Evolutionary conservation across 306 rosid species (phyloP).

Genomic region (Cucumis melo): DNA sequence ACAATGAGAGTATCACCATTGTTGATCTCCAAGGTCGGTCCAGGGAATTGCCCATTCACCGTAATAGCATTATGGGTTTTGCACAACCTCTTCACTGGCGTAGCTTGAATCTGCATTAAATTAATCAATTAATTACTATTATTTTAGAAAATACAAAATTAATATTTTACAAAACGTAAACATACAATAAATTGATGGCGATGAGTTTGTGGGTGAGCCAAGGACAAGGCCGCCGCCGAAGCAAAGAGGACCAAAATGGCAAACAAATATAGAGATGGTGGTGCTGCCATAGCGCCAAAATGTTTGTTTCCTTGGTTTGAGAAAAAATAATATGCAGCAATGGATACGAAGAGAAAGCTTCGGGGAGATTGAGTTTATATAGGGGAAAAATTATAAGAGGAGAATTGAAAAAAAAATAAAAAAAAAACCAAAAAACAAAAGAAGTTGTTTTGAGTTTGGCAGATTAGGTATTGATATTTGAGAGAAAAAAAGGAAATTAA

Average conservation of each 20-base stretch:
- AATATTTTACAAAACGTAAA: not conserved
- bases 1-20: constrained; percentile 77
- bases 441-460: constrained; percentile 34
- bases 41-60: constrained; percentile 81
- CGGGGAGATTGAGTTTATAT: not conserved
- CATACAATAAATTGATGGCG: constrained; percentile 70
- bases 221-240: constrained; percentile 27
- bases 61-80: constrained; percentile 60
- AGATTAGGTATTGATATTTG: constrained; percentile 44
- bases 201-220: constrained; percentile 44
- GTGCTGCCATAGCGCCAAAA: not conserved
- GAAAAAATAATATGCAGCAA: not conserved
- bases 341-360: not conserved
- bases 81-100: constrained; percentile 99
- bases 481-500: not conserved
- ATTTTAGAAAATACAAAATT: not conserved
- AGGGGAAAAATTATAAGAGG: not conserved
- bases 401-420: constrained; percentile 4
- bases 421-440: no score
- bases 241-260: constrained; percentile 40
- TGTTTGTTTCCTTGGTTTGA: not conserved
- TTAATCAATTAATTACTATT: not conserved
- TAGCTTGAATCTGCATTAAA: constrained; percentile 50
- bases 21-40: constrained; percentile 75
- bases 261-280: constrained; percentile 8